A percentile compares a stretch with the other conserved stretches of the same genome.
Evolutionary conservation across 2,329 filamentous ascomycete genomes (phyloP).

Genomic region (Cordyceps farinosa): DNA sequence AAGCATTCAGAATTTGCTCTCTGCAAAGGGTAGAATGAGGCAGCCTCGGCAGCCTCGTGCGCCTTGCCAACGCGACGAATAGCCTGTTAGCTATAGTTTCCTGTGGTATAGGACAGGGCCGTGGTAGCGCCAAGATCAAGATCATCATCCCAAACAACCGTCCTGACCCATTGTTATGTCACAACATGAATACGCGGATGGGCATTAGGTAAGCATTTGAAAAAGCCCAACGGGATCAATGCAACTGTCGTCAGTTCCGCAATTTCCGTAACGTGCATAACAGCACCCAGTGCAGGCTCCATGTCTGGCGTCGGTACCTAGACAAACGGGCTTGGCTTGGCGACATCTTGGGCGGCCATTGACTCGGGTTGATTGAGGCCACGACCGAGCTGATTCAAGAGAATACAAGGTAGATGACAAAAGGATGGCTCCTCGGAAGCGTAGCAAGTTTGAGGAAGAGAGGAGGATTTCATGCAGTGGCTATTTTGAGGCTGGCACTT

Average conservation of each 20-base stretch:
- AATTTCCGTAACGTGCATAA: background rate
- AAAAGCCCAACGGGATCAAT: background rate
- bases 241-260: background rate
- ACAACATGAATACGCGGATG: background rate
- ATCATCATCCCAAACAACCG: background rate
- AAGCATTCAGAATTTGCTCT: background rate
- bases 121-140: conserved; percentile 3
- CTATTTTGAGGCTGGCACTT: background rate
- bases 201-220: background rate
- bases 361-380: background rate
- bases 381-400: background rate
- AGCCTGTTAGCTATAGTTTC: background rate
- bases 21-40: background rate
- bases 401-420: background rate
- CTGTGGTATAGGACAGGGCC: background rate
- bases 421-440: background rate
- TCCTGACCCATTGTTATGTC: background rate
- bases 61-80: background rate
- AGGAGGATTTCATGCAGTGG: background rate
- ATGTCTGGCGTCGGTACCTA: background rate
- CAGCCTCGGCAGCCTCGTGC: conserved; percentile 6
- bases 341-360: background rate
- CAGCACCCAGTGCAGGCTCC: background rate
- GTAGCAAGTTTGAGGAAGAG: background rate
- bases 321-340: background rate